Evolutionary conservation across 2,329 filamentous ascomycete species (phyloP).

Genomic region (Ceratocystis destructans): DNA sequence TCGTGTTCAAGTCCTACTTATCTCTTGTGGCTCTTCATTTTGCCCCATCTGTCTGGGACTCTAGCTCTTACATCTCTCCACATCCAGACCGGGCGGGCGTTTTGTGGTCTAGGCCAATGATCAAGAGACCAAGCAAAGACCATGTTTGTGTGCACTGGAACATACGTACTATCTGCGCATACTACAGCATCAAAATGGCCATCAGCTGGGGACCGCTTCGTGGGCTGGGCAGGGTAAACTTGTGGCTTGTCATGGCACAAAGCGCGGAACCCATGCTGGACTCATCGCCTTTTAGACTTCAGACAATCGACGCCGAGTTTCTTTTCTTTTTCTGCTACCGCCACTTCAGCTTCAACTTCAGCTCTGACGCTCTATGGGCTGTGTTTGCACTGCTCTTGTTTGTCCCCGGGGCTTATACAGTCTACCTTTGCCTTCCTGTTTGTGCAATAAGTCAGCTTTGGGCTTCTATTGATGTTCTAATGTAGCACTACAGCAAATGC

Average conservation of each 20-base stretch:
- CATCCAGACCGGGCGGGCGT: no score
- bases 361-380: neutral
- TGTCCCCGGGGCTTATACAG: neutral
- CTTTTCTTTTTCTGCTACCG: neutral
- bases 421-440: neutral
- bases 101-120: no score
- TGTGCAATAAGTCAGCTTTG: neutral
- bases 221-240: neutral
- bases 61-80: no score
- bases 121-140: no score
- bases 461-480: neutral
- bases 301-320: neutral
- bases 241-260: neutral
- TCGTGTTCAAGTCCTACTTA: no score
- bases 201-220: neutral
- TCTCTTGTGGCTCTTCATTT: no score
- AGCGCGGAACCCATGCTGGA: neutral
- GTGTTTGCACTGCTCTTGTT: neutral
- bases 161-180: neutral
- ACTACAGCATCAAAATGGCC: neutral
- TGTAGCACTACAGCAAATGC: no score
- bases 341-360: neutral
- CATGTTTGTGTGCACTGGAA: no score
- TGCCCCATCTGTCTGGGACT: no score
- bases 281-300: neutral